Conservation (phyloP, 306 rosid genomes). For the Glycine soja region DNA sequence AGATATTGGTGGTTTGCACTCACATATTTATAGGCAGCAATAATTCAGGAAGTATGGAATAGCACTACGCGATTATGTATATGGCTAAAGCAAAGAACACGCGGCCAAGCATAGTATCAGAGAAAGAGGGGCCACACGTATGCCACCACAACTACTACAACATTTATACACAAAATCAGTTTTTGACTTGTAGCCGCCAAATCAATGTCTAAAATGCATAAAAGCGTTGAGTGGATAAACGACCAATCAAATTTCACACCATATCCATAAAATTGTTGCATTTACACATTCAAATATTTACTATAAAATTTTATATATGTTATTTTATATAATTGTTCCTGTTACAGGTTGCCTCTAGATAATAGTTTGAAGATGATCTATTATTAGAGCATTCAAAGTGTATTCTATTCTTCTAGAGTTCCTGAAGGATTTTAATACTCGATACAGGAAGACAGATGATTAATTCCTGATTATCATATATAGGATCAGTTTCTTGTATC, state of each 20-base stretch:
- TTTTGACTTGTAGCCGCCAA: background rate
- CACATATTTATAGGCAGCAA: slow-evolving; percentile 3
- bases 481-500: too few species aligned
- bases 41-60: background rate
- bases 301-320: background rate
- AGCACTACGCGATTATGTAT: slow-evolving; percentile 34
- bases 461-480: too few species aligned
- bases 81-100: slow-evolving; percentile 64
- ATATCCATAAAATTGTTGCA: too few species aligned
- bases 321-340: too few species aligned
- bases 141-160: background rate
- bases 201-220: too few species aligned
- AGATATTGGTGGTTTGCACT: background rate
- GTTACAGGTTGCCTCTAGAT: too few species aligned
- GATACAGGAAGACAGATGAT: too few species aligned
- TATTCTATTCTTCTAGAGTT: too few species aligned
- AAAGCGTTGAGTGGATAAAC: background rate
- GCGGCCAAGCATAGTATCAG: slow-evolving; percentile 53
- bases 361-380: too few species aligned
- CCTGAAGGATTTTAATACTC: too few species aligned
- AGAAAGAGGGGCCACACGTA: slow-evolving; percentile 26
- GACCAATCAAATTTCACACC: background rate
- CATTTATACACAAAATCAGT: background rate
- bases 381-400: too few species aligned
- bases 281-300: background rate